Evolutionary conservation across 306 rosid genomes (phyloP), one percentile per base, ranked within the genome.

Genomic region (Senna tora): DNA sequence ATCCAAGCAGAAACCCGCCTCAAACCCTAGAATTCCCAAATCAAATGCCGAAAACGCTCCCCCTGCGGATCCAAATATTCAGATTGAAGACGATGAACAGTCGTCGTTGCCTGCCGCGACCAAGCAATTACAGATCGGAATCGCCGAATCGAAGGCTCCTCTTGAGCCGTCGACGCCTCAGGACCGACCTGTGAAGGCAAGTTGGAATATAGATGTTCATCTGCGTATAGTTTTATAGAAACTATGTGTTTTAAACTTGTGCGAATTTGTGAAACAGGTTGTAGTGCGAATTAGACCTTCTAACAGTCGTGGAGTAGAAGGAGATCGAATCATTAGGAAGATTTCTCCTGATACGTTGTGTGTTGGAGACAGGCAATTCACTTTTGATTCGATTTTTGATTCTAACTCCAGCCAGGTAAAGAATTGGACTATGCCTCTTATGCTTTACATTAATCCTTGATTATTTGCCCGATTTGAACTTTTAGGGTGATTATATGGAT

Each of bases 281-380:
- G 89, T 91, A 7, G 88, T 89, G 70, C 86, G 99, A 63, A 85
- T 94, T 71, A 89, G 84, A 66, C 92, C 97, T 47, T 74, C 60
- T 41, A 81, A 75, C 68, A 80, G 55, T n/a, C 38, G 51, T 64
- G 84, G 33, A 39, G 75, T 72, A 45, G 84, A 75, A 20, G 88
- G 74, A 45, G 88, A 87, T 47, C 75, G 57, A 64, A 42, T 66
- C 17, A 69, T 89, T 54, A 87, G 82, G 78, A 89, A 84, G 82
- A 74, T 85, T 74, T 89, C 96, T 65, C 79, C 88, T 13, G 80
- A 88, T 55, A 61, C 79, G 0, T 66, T 94, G 19, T 79, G 78
- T 16, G 80, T 88, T 15, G 88, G 86, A 33, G 92, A 80, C 30
- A 85, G 76, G n/a, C 58, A 45, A 58, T 88, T 89, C 75, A 70